Evolutionary conservation across 2,329 filamentous ascomycete species (phyloP), one percentile per base, ranked within the genome.

Genomic region (Aureobasidium zeae): DNA sequence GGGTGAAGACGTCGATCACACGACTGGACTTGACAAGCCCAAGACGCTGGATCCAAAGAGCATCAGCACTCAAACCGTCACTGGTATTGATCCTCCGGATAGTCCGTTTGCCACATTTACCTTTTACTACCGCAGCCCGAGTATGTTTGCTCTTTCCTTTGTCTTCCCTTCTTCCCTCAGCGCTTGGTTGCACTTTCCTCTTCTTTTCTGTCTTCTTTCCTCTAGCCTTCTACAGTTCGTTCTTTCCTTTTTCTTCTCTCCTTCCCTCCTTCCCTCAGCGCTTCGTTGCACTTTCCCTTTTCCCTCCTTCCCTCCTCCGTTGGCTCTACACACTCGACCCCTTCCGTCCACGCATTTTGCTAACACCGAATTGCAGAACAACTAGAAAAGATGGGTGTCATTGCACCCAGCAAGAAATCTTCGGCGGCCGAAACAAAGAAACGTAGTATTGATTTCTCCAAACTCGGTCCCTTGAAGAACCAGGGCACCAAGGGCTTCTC

Each of bases 21-120:
- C 91, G 2, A 96, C 91, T 6, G 94, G 88, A 60, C 96, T 96
- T 63, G 89, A 89, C 8, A 94, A 95, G 66, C 89, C 88, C 11
- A 96, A 95, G 72, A 83, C 86, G 1, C 72, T 95, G 42, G 93
- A 96, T 66, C 89, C 89, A 0, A 95, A 95, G 67, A 87, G 86
- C 2, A 98, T 98, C 59, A 96, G 88, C 59, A 98, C 91, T 2
- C 91, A 98, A 66, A 98, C 91, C 0, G 91, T 98, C n/a, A 96
- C 91, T 7, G 91, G 89, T 13, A 94, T 96, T 50, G 91, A 98
- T 62, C 86, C 87, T 0, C 87, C 88, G 15, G 89, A 96, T 50
- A 91, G 89, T 64, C 91, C 93, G 3, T 98, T 94, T 65, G 91
- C 91, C 3, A 82, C 85, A 7, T 98, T 98, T 63, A 96, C 93